Base-by-base conservation (phyloP, 1,139 yeast species). In the Hemisphaericaspora lyxosophila region DNA sequence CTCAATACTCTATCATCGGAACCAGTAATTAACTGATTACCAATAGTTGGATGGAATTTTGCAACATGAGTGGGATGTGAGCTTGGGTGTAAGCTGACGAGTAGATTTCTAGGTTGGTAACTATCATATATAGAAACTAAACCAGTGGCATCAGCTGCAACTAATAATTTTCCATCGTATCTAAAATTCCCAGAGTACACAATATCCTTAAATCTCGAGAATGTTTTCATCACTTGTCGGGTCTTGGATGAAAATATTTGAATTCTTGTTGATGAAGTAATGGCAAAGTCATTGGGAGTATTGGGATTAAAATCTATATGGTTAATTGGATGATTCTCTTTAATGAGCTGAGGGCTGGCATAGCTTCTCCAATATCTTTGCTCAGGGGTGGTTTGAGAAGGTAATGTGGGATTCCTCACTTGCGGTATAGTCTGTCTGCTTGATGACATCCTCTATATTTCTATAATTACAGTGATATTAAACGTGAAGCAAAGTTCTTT, bases 231-330 rank as follows among this genome's bases (percentile, higher is more conserved):
- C 4, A 89, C 96, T 56, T 88, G 95, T 53, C 97, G 75, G 0
- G 98, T 92, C 59, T 88, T 87, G 14, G 96, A 84, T 0, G 96
- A 86, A 55, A 90, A 87, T 8, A 94, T 80, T 59, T 92, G 97
- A 37, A 94, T 85, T 54, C 97, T 74, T 1, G 97, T 85, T 17
- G 96, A 84, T 29, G 95, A 83, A 0, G 97, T 85, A 19, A 92
- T 89, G 17, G 97, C 97, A 66, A 92, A 87, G 64, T 92, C 97
- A 57, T 87, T 82, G 4, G 97, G 96, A 16, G 84, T 67, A 33
- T 72, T 76, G 1, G 97, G 96, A 55, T 87, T 90, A 70, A 92
- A 94, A 48, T 83, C 77, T 41, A 92, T 82, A 55, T 88, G 95
- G 28, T 85, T 82, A 38, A 94, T 88, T 22, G 97, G 87, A 58